Evolutionary conservation across 352 stramenopile genomes (phyloP).

Genomic region (Thalassiosira livingstoniorum): DNA sequence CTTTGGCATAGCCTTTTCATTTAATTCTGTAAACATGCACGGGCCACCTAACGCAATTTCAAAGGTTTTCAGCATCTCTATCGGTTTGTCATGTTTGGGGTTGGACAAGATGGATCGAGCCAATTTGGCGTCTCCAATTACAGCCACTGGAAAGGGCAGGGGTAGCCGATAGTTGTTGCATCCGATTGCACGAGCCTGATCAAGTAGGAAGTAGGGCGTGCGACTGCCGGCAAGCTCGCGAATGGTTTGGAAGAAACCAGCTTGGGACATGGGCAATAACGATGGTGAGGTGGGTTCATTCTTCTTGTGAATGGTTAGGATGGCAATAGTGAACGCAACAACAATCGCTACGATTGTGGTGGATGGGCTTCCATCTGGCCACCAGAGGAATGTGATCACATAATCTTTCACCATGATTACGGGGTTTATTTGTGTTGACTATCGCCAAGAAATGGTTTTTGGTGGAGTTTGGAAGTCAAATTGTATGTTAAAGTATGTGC

Average conservation of each 20-base stretch:
- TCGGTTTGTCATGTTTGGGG: background rate
- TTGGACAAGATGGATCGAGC: background rate
- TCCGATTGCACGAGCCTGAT: background rate
- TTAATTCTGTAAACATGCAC: background rate
- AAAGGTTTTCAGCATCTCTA: background rate
- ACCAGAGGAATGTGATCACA: no score
- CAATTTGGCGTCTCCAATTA: background rate
- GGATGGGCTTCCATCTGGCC: no score
- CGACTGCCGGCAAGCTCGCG: background rate
- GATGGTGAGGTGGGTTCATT: no score
- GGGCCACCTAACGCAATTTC: background rate
- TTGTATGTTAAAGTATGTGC: no score
- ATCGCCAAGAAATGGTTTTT: no score
- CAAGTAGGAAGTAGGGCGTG: background rate
- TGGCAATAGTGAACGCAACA: no score
- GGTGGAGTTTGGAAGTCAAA: no score
- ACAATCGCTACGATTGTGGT: no score
- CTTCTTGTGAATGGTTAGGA: no score
- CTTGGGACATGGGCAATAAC: background rate
- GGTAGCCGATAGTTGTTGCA: background rate
- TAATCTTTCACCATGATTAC: no score
- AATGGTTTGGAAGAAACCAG: background rate
- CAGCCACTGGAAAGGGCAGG: background rate
- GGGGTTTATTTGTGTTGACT: no score
- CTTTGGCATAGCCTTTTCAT: no score